Base-by-base conservation (phyloP, 441 rosid species). In the Euphorbia schlechtendalii region DNA sequence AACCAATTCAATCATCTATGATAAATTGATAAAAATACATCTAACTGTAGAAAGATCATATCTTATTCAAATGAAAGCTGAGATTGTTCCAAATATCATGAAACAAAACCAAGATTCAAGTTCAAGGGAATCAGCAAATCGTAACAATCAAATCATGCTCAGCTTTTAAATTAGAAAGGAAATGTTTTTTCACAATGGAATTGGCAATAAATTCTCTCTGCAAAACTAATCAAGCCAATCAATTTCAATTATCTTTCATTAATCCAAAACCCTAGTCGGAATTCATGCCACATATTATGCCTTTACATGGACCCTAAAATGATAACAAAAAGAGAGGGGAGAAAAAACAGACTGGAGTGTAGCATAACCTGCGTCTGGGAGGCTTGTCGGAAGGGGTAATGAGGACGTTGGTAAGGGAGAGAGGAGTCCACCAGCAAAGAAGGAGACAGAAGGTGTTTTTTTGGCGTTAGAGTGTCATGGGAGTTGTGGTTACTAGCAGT, bases 341-440 rank as follows among this genome's bases (percentile, higher is more conserved):
- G 13, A 2, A 32, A 17, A 62, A 12, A 21, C 92, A 70, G 32
- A 93, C 99, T 10, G 99, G 97, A 71, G 97, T 83, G 70, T 93
- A 93, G 51, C 96, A 87, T 77, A 84, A 87, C 77, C 82, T 82
- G 68, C 92, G 85, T 55, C 73, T 82, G 5, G 87, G 89, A 25
- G 92, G 85, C 78, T 86, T 90, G 57, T 90, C 96, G 22, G 77
- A 67, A 70, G 82, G 65, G 45, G 78, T 69, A 9, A 68, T 72
- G 41, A 40, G 73, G 25, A 68, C 71, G 76, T 62, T 65, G 68
- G 70, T 73, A 49, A 86, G 79, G 52, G 84, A 71, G 40, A 86
- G 72, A 3, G 98, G 98, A 34, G 96, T 84, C 99, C 99, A 94
- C 73, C 86, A 83, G 59, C 73, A 89, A 38, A 94, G 81, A 69